Base-by-base conservation (phyloP, 2,329 filamentous ascomycete species). In the Talaromyces atroroseus region DNA sequence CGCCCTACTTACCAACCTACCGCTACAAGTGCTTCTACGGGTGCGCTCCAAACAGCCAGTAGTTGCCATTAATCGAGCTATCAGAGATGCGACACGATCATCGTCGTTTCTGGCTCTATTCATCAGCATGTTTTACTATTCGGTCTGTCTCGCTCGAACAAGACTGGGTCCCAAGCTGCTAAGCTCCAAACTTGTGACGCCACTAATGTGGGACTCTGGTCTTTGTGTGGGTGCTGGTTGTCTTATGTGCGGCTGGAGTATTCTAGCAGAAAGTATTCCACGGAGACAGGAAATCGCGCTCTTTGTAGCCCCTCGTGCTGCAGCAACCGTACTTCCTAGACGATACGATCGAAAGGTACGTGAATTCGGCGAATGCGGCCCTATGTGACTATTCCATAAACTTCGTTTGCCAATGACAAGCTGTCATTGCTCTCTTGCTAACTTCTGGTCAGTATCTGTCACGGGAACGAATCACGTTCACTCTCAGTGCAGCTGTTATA, bases 91-190 rank as follows among this genome's bases (percentile, higher is more conserved):
- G 1, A 72, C 80, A 10, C 82, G 87, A 32, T 92, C 88, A 5
- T 91, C 89, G 0, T 80, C 86, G 0, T 94, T 95, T 68, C 79
- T 95, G 1, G 89, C 85, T 2, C 75, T 84, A 0, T 95, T 92
- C 70, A 87, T 95, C 61, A 78, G 83, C 1, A 74, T 91, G 11
- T 94, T 92, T 69, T 95, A 92, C 75, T 95, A 95, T 68, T 85
- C 87, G 26, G 87, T 95, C 3, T 95, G 90, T 67, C 82, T 95
- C 0, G 79, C 84, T 5, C 82, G 90, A 46, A 91, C 86, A 1
- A 80, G 88, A 29, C 59, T 94, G 6, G 90, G 90, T 0, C 90
- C 90, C 0, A 81, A 69, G 34, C 21, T 92, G 12, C 74, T 92
- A 23, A 81, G 83, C n/a, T 75, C 68, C 18, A 78, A 82, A 58